These are phyloP conservation scores for Scutellospora calospora DNA, from an alignment of 371 early-diverging fungal species.

Conservation along the genomic window DNA sequence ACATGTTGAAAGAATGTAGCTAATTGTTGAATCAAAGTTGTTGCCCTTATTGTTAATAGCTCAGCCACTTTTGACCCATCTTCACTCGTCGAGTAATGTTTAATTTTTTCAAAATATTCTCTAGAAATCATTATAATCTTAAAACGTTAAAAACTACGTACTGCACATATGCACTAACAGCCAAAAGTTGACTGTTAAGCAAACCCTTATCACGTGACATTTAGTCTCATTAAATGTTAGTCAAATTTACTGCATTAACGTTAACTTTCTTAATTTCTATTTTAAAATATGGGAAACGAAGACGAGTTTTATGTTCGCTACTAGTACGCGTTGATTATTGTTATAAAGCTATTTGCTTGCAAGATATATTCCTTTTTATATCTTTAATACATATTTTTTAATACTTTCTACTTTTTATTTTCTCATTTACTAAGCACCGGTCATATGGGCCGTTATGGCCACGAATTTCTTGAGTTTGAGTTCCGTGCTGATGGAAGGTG, in stretches of 20 bases:
- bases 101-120: background rate
- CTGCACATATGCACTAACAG: too few species aligned
- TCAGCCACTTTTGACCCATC: background rate
- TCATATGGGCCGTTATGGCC: slow-evolving; percentile 94
- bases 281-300: slow-evolving; percentile 47
- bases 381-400: background rate
- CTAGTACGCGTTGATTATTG: slow-evolving; percentile 67
- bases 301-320: slow-evolving; percentile 87
- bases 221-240: too few species aligned
- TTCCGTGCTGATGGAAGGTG: slow-evolving; percentile 89
- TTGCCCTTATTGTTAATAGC: background rate
- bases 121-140: background rate
- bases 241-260: too few species aligned
- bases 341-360: background rate
- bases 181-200: too few species aligned
- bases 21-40: background rate
- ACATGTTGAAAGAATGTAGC: background rate
- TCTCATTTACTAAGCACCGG: slow-evolving; percentile 74
- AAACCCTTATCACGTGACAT: too few species aligned
- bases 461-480: slow-evolving; percentile 98
- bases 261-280: too few species aligned
- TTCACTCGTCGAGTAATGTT: background rate
- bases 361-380: background rate
- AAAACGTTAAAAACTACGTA: too few species aligned
- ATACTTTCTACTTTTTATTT: background rate